A percentile compares a stretch with the other conserved stretches of the same genome.
Evolutionary conservation across 345 rosid species (phyloP).

Genomic region (Gossypioides kirkii): DNA sequence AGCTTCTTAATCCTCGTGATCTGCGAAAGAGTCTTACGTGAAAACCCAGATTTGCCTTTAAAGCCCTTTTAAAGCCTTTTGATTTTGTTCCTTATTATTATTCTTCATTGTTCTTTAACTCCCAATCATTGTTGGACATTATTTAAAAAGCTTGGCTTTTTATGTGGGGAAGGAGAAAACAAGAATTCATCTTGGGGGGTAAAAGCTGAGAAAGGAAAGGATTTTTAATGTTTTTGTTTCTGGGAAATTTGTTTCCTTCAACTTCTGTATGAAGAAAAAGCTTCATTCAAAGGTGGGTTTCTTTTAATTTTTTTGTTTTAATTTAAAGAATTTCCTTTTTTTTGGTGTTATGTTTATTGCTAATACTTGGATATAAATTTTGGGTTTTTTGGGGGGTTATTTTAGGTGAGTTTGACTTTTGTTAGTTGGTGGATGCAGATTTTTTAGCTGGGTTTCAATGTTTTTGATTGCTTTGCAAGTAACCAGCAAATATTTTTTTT

Average conservation of each 20-base stretch:
- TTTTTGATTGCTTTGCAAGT: constrained; percentile 15
- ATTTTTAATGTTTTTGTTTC: constrained; percentile 1
- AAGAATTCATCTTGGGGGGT: not conserved
- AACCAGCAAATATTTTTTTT: not conserved
- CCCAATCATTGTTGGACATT: constrained; percentile 15
- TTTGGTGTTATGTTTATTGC: not conserved
- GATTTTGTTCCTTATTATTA: not conserved
- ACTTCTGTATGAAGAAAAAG: constrained; percentile 7
- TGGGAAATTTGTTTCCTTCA: constrained; percentile 13
- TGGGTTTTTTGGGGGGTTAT: not conserved
- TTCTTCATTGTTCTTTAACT: not conserved
- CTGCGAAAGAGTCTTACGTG: constrained; percentile 31
- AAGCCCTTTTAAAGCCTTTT: not conserved
- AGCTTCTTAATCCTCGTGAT: constrained; percentile 37
- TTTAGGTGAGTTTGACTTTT: constrained; percentile 26
- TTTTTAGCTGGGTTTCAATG: constrained; percentile 9
- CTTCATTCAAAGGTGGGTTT: constrained; percentile 22
- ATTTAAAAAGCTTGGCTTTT: not conserved
- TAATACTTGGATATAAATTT: constrained; percentile 3
- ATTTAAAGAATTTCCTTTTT: not conserved
- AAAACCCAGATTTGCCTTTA: constrained; percentile 28
- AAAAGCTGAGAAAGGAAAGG: not conserved
- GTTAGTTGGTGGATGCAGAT: constrained; percentile 5
- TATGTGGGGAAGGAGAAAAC: not conserved
- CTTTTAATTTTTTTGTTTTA: not conserved